phyloP scores from a whole-genome alignment of 2,329 filamentous ascomycete genomes.

The Lasiodiplodia gonubiensis region DNA sequence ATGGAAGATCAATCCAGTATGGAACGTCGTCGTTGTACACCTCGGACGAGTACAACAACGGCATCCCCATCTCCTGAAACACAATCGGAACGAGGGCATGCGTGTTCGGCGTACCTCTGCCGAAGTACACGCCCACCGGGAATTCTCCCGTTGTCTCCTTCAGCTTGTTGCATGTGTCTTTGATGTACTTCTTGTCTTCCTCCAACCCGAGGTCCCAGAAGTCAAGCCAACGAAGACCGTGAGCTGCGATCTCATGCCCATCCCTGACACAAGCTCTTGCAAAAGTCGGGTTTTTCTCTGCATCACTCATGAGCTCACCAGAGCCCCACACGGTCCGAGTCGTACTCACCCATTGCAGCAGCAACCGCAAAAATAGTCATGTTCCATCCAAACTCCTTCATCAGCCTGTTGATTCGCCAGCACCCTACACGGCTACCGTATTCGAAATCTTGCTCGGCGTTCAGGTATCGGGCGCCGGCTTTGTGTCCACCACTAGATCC shows the following conservation, averaged over 20 bases:
- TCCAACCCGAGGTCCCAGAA: constrained; percentile 47
- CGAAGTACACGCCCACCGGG: constrained; percentile 46
- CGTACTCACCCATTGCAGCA: constrained; percentile 40
- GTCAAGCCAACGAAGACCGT: constrained; percentile 52
- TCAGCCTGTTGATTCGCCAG: constrained; percentile 50
- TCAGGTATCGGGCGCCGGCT: constrained; percentile 38
- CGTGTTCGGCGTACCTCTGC: constrained; percentile 40
- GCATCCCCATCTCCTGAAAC: constrained; percentile 37
- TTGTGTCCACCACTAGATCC: constrained; percentile 37
- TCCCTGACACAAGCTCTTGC: constrained; percentile 49
- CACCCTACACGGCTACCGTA: constrained; percentile 44
- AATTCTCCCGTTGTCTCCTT: constrained; percentile 42
- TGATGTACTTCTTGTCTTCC: constrained; percentile 49
- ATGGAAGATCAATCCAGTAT: constrained; percentile 39
- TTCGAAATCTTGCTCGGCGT: constrained; percentile 44
- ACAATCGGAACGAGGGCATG: constrained; percentile 37
- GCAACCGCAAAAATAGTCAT: constrained; percentile 53
- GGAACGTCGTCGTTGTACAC: constrained; percentile 41
- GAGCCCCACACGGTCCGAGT: neutral
- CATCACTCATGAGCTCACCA: neutral
- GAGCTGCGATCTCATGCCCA: constrained; percentile 50
- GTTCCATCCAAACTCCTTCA: constrained; percentile 51
- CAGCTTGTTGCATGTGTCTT: constrained; percentile 45
- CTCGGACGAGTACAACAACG: constrained; percentile 40
- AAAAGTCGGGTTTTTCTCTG: constrained; percentile 48